phyloP scores from a whole-genome alignment of 441 rosid species.

The Oxalis stricta region DNA sequence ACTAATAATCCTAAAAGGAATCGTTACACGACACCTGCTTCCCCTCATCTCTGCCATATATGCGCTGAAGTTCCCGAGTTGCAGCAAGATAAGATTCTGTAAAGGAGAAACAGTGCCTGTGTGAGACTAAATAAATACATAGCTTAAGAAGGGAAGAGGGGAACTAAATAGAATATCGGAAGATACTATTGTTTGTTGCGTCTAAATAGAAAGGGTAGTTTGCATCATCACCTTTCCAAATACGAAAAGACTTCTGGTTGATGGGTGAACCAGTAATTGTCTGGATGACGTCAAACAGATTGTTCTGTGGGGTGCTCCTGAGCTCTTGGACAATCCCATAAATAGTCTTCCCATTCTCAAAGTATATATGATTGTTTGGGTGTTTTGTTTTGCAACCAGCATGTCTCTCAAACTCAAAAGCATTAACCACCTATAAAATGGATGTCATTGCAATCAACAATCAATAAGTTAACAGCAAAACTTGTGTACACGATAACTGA shows the following conservation, averaged over 20 bases:
- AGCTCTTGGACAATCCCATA: conserved; percentile 72
- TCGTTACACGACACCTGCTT: conserved; percentile 18
- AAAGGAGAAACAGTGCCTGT: neutral
- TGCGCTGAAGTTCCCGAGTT: conserved; percentile 68
- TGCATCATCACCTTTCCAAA: conserved; percentile 53
- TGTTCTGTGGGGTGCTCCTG: conserved; percentile 51
- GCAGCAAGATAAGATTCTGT: conserved; percentile 64
- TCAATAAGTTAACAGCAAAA: neutral
- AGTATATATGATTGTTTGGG: conserved; percentile 72
- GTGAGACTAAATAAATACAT: no score
- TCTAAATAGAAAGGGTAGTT: neutral
- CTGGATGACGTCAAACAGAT: conserved; percentile 56
- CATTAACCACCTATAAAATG: conserved; percentile 44
- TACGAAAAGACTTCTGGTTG: conserved; percentile 51
- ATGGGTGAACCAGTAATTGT: conserved; percentile 55
- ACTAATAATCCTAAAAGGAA: conserved; percentile 12
- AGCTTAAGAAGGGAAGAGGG: no score
- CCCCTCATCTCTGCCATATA: conserved; percentile 52
- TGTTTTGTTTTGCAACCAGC: conserved; percentile 82
- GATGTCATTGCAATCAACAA: neutral
- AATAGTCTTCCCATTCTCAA: conserved; percentile 68
- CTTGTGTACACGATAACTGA: neutral
- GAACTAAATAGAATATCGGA: neutral
- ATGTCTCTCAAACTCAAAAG: conserved; percentile 75
- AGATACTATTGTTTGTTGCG: no score